A percentile compares a stretch with the other conserved stretches of the same genome.
These are phyloP conservation scores for Diospyros kaki DNA, from an alignment of 148 eudicot species.

Conservation along the genomic window DNA sequence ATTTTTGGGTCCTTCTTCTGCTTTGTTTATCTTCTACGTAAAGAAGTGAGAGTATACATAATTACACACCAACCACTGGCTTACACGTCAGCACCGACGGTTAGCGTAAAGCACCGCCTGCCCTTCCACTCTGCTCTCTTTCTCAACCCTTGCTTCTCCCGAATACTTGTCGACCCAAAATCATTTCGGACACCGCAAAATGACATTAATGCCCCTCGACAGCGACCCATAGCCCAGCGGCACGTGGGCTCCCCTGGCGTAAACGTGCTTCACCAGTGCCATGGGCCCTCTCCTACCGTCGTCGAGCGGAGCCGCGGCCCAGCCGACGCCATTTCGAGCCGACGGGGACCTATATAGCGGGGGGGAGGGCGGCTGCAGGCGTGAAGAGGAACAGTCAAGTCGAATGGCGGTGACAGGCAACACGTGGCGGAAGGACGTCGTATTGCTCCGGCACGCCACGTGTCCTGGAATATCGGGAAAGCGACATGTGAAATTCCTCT, in stretches of 20 bases:
- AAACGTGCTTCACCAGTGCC: background rate
- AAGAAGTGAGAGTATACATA: slow-evolving; percentile 3
- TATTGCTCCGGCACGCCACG: background rate
- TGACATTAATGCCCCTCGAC: slow-evolving; percentile 1
- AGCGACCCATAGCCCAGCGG: background rate
- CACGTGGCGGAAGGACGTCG: background rate
- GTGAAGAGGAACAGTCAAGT: background rate
- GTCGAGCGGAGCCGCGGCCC: background rate
- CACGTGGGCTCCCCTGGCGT: background rate
- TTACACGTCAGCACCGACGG: background rate
- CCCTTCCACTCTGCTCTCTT: slow-evolving; percentile 8
- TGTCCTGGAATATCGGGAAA: background rate
- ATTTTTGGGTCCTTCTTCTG: background rate
- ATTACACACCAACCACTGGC: slow-evolving; percentile 7
- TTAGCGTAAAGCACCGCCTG: background rate
- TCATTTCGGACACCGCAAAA: slow-evolving; percentile 9
- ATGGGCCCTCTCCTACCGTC: background rate
- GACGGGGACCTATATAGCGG: no score
- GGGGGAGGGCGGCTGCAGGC: no score
- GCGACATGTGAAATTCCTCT: no score
- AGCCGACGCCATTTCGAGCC: no score
- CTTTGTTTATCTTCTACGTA: slow-evolving; percentile 27
- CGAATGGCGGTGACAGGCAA: background rate
- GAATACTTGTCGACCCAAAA: slow-evolving; percentile 24
- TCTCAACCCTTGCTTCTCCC: slow-evolving; percentile 19